These are phyloP conservation scores for Vicia villosa DNA, from an alignment of 306 rosid genomes.

Conservation along the genomic window DNA sequence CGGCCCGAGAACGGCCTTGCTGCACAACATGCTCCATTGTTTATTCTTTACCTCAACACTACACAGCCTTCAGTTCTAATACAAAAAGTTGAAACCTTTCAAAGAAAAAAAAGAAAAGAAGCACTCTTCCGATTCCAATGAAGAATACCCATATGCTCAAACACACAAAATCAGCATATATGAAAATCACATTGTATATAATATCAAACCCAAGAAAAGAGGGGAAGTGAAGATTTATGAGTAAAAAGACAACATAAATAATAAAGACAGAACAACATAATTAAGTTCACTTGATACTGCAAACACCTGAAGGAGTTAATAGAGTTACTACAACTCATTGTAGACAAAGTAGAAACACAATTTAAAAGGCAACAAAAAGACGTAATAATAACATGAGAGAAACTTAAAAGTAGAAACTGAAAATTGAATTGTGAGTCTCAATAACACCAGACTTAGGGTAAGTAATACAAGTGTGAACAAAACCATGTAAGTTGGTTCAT, in stretches of 20 bases:
- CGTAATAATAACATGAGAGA: neutral
- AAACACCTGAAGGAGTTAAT: constrained; percentile 26
- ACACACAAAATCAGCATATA: neutral
- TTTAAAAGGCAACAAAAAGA: constrained; percentile 1
- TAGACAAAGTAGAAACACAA: constrained; percentile 11
- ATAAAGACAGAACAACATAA: constrained; percentile 1
- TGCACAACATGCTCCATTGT: constrained; percentile 49
- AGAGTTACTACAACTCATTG: constrained; percentile 23
- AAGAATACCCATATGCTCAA: neutral
- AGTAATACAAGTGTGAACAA: constrained; percentile 82
- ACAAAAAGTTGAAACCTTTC: constrained; percentile 36
- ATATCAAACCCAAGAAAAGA: neutral
- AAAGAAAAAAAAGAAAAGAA: neutral
- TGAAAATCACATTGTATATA: neutral
- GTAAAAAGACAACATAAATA: neutral
- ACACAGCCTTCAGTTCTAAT: constrained; percentile 25
- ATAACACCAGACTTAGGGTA: constrained; percentile 56
- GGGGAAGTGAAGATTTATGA: neutral
- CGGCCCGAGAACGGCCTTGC: constrained; percentile 71
- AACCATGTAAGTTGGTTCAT: constrained; percentile 48
- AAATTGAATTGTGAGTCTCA: constrained; percentile 61
- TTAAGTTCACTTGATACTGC: constrained; percentile 35
- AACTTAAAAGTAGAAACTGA: neutral
- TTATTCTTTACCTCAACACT: constrained; percentile 26
- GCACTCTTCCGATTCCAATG: neutral